These are phyloP conservation scores for Candida easanensis DNA, from an alignment of 805 yeast species.

Conservation along the genomic window DNA sequence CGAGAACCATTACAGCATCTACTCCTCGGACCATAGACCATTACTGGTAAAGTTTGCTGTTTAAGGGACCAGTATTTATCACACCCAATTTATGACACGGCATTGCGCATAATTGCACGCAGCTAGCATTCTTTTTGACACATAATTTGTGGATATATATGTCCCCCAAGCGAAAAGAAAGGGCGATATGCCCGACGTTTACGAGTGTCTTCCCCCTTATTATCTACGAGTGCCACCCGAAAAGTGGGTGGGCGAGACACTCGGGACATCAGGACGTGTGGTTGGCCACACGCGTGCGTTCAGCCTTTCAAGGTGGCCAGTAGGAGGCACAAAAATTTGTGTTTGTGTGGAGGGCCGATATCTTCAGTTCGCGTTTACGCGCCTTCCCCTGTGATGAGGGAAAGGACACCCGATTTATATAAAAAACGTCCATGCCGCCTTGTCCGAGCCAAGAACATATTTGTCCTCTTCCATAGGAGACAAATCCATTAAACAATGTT, in stretches of 20 bases:
- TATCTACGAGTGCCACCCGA: too few relatives aligned
- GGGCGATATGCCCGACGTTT: background rate
- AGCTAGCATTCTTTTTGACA: too few relatives aligned
- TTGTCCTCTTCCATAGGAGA: background rate
- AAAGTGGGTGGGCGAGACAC: background rate
- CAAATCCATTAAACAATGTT: slow-evolving; percentile 5
- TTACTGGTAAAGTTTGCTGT: slow-evolving; percentile 33
- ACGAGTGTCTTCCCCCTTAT: background rate
- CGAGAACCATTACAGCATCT: slow-evolving; percentile 17
- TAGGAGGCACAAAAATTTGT: background rate
- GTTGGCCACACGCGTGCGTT: background rate
- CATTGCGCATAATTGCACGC: too few relatives aligned
- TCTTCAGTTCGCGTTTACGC: background rate
- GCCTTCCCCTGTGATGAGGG: background rate
- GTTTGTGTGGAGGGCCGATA: background rate
- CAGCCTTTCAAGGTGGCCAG: background rate
- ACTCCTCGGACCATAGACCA: slow-evolving; percentile 46
- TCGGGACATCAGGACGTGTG: background rate
- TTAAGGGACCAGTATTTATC: too few relatives aligned
- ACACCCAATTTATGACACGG: too few relatives aligned
- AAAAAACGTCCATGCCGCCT: background rate
- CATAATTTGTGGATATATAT: too few relatives aligned
- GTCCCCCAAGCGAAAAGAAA: too few relatives aligned
- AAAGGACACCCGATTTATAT: slow-evolving; percentile 1
- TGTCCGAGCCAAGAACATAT: background rate